A percentile compares a stretch with the other conserved stretches of the same genome.
phyloP scores from a whole-genome alignment of 2,329 filamentous ascomycete species.

The Neofusicoccum sp. region DNA sequence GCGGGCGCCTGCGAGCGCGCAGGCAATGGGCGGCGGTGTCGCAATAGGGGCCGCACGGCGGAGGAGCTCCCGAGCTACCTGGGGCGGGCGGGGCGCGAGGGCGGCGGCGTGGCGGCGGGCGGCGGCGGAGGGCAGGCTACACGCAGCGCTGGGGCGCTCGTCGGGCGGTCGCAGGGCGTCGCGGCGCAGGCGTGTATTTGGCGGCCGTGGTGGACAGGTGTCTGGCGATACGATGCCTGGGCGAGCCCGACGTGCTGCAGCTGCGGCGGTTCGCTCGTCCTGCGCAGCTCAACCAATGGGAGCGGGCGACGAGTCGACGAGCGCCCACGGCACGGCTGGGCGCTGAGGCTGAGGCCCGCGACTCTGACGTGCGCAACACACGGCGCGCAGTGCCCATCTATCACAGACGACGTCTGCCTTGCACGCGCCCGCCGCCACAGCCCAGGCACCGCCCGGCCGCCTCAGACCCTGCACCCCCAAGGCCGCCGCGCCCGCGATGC shows the following conservation, averaged over 20 bases:
- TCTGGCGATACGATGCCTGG: slow-evolving; percentile 9
- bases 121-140: not conserved
- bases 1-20: not conserved
- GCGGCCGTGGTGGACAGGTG: not conserved
- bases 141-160: not conserved
- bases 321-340: slow-evolving; percentile 1
- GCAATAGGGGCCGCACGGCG: slow-evolving; percentile 15
- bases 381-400: slow-evolving; percentile 4
- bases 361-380: not conserved
- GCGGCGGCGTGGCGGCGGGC: not conserved
- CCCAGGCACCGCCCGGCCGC: not conserved
- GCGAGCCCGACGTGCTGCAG: not conserved
- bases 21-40: not conserved
- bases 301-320: not conserved
- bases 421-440: not conserved
- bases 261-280: slow-evolving; percentile 2
- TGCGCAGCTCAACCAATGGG: not conserved
- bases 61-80: slow-evolving; percentile 12
- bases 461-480: not conserved
- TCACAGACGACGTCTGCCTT: slow-evolving; percentile 1
- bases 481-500: not conserved
- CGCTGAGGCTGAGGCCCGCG: slow-evolving; percentile 5
- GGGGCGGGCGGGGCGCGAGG: slow-evolving; percentile 1
- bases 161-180: not conserved
- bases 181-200: not conserved